These are phyloP conservation scores for Talaromyces sp. DNA, from an alignment of 2,329 filamentous ascomycete genomes.

Conservation along the genomic window DNA sequence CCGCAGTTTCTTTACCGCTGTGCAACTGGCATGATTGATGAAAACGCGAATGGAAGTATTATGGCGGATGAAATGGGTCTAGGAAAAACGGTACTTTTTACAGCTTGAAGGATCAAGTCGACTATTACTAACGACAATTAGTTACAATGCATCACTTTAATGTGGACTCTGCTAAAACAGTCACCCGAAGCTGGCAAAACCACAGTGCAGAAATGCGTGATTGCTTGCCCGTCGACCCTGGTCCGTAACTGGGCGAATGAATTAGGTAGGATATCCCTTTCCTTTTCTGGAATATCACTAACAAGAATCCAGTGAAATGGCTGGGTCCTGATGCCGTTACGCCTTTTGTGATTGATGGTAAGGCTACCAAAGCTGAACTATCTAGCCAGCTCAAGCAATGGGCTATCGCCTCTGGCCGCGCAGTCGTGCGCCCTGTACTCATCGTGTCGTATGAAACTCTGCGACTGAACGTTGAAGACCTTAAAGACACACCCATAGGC, in stretches of 20 bases:
- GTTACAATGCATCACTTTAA: constrained; percentile 88
- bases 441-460: constrained; percentile 98
- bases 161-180: constrained; percentile 96
- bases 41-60: constrained; percentile 92
- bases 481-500: constrained; percentile 85
- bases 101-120: not conserved
- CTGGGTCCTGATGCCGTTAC: constrained; percentile 83
- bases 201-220: constrained; percentile 93
- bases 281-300: constrained; percentile 11
- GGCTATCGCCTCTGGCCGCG: constrained; percentile 84
- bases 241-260: constrained; percentile 99
- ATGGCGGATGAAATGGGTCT: constrained; percentile 99
- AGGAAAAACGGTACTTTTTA: constrained; percentile 65
- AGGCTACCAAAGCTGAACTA: constrained; percentile 89
- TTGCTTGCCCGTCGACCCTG: constrained; percentile 92
- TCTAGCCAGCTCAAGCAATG: constrained; percentile 87
- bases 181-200: constrained; percentile 90
- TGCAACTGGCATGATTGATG: constrained; percentile 90
- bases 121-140: constrained; percentile 14
- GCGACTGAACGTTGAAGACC: constrained; percentile 80
- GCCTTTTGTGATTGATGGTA: constrained; percentile 94
- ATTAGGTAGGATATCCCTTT: constrained; percentile 41
- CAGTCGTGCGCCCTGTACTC: constrained; percentile 84
- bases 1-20: constrained; percentile 79
- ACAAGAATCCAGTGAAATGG: constrained; percentile 66